Evolutionary conservation across 257 asterid species (phyloP).

Genomic region (Penstemon davidsonii): DNA sequence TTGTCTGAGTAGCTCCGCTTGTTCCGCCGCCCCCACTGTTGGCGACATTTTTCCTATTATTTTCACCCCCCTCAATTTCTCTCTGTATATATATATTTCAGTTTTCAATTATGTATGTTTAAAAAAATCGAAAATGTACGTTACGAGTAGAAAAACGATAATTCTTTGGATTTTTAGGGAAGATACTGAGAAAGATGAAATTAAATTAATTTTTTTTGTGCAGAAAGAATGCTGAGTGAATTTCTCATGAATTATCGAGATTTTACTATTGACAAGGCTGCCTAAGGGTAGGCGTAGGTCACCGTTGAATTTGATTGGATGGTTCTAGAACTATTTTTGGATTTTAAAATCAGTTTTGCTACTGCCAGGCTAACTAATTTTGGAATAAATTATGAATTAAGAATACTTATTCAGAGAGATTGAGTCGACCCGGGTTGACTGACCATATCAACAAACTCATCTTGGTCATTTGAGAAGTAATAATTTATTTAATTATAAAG

Average conservation of each 20-base stretch:
- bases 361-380: no score
- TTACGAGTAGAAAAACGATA: neutral
- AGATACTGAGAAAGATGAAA: neutral
- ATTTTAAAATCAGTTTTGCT: no score
- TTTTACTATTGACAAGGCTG: no score
- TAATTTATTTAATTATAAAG: no score
- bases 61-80: neutral
- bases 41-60: conserved; percentile 62
- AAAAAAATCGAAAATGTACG: no score
- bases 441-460: neutral
- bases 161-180: neutral
- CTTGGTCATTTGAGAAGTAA: neutral
- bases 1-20: conserved; percentile 77
- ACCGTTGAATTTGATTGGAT: no score
- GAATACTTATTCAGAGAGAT: neutral
- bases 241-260: no score
- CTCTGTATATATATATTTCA: neutral
- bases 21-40: conserved; percentile 45
- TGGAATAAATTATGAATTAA: no score
- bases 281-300: no score
- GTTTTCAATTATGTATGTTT: neutral
- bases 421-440: neutral
- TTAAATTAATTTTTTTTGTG: no score
- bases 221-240: no score
- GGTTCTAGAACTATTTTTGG: no score